These are phyloP conservation scores for Sphaerulina populicola DNA, from an alignment of 2,329 filamentous ascomycete species.

Conservation along the genomic window DNA sequence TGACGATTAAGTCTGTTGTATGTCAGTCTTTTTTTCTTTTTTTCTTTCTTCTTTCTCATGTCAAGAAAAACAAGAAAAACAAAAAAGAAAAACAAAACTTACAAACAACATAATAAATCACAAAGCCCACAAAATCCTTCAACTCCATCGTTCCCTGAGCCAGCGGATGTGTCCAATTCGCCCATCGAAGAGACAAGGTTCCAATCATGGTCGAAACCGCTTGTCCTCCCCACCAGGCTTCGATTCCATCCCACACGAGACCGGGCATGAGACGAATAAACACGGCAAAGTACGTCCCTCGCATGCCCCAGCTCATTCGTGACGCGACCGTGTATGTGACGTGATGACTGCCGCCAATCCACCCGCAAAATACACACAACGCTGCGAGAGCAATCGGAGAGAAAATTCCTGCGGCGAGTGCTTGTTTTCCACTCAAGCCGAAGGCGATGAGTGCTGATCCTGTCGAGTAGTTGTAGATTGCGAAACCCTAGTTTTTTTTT, in stretches of 20 bases:
- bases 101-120: slow-evolving; percentile 15
- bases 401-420: slow-evolving; percentile 16
- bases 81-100: not conserved
- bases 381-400: slow-evolving; percentile 14
- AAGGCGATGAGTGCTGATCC: slow-evolving; percentile 16
- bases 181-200: slow-evolving; percentile 12
- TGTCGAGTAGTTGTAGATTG: slow-evolving; percentile 19
- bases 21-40: too few species aligned
- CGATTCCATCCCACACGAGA: slow-evolving; percentile 15
- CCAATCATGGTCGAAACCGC: slow-evolving; percentile 15
- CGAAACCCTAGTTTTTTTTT: slow-evolving; percentile 3
- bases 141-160: slow-evolving; percentile 14
- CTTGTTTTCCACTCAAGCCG: slow-evolving; percentile 15
- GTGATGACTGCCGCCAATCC: slow-evolving; percentile 12
- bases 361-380: slow-evolving; percentile 15
- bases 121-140: slow-evolving; percentile 15
- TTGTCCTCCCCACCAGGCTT: slow-evolving; percentile 14
- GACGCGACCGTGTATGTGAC: slow-evolving; percentile 15
- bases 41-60: too few species aligned
- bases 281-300: slow-evolving; percentile 12
- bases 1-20: slow-evolving; percentile 8
- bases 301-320: slow-evolving; percentile 8
- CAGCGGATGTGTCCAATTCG: slow-evolving; percentile 12
- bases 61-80: too few species aligned
- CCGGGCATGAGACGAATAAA: slow-evolving; percentile 15